phyloP scores from a whole-genome alignment of 768 basidiomycete genomes.

The Tephrocybe sp. region DNA sequence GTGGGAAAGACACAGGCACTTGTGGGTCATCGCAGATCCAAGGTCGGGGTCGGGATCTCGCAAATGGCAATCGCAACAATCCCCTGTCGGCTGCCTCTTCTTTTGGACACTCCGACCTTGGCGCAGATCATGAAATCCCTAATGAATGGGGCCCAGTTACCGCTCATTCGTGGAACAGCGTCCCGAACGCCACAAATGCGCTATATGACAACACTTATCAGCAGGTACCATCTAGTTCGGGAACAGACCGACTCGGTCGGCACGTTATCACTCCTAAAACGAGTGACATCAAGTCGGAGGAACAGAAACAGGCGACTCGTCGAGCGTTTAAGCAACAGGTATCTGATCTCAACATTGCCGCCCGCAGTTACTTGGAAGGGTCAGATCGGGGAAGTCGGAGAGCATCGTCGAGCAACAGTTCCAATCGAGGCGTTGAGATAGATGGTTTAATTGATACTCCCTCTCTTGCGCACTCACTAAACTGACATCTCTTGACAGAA shows the following conservation, averaged over 20 bases:
- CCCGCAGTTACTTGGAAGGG: slow-evolving; percentile 14
- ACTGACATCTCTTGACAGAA: neutral
- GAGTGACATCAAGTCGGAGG: slow-evolving; percentile 1
- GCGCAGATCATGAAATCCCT: neutral
- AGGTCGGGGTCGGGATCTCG: neutral
- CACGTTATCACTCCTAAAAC: slow-evolving; percentile 4
- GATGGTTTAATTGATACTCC: neutral
- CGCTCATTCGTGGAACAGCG: neutral
- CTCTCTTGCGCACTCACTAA: neutral
- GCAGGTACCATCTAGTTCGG: slow-evolving; percentile 7
- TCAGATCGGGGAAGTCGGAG: slow-evolving; percentile 4
- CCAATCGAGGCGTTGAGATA: neutral
- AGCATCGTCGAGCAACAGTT: slow-evolving; percentile 1
- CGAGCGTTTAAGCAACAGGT: slow-evolving; percentile 12
- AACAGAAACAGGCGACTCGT: neutral
- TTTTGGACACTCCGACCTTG: slow-evolving; percentile 7
- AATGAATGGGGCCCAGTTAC: neutral
- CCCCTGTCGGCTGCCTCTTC: neutral
- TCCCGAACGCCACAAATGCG: slow-evolving; percentile 7
- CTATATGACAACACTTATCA: slow-evolving; percentile 6
- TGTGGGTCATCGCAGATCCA: neutral
- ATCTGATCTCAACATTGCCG: slow-evolving; percentile 9
- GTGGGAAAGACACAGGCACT: slow-evolving; percentile 7
- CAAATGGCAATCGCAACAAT: neutral
- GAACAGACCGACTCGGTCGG: slow-evolving; percentile 10